A percentile compares a stretch with the other conserved stretches of the same genome.
Evolutionary conservation across 768 basidiomycete genomes (phyloP).

Genomic region (Mycena galopus): DNA sequence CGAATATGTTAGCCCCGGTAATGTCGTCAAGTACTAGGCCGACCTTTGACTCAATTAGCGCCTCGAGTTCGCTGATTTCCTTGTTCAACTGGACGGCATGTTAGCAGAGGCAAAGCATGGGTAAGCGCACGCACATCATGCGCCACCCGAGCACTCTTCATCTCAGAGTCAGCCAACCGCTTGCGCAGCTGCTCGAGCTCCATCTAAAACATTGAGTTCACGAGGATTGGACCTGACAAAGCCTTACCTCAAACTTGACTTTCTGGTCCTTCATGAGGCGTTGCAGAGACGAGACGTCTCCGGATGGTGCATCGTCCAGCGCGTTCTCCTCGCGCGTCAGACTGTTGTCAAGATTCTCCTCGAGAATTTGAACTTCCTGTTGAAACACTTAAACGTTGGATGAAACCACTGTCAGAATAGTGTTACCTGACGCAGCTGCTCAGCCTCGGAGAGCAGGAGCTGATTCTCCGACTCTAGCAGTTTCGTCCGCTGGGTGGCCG

Average conservation of each 20-base stretch:
- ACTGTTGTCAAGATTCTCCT: constrained; percentile 78
- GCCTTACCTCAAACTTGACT: constrained; percentile 63
- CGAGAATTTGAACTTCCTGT: constrained; percentile 82
- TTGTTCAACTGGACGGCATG: constrained; percentile 77
- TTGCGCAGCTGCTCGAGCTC: constrained; percentile 81
- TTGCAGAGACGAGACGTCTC: constrained; percentile 57
- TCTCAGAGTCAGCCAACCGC: constrained; percentile 76
- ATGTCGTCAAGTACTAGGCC: constrained; percentile 14
- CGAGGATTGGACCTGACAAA: background rate
- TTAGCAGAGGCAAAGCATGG: background rate
- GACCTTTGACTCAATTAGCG: constrained; percentile 95
- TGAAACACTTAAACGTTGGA: background rate
- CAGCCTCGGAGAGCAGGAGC: constrained; percentile 72
- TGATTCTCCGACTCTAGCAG: constrained; percentile 84
- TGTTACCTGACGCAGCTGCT: constrained; percentile 79
- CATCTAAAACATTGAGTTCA: constrained; percentile 49
- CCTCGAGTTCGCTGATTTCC: constrained; percentile 93
- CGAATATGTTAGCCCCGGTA: constrained; percentile 3
- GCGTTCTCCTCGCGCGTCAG: constrained; percentile 65
- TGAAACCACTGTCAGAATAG: background rate
- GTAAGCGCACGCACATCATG: constrained; percentile 70
- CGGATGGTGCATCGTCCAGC: constrained; percentile 38
- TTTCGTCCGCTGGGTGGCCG: constrained; percentile 72
- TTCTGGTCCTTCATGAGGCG: constrained; percentile 62
- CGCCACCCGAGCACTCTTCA: constrained; percentile 77